phyloP scores from a whole-genome alignment of 2,329 filamentous ascomycete species.

The Pseudogymnoascus sp. region DNA sequence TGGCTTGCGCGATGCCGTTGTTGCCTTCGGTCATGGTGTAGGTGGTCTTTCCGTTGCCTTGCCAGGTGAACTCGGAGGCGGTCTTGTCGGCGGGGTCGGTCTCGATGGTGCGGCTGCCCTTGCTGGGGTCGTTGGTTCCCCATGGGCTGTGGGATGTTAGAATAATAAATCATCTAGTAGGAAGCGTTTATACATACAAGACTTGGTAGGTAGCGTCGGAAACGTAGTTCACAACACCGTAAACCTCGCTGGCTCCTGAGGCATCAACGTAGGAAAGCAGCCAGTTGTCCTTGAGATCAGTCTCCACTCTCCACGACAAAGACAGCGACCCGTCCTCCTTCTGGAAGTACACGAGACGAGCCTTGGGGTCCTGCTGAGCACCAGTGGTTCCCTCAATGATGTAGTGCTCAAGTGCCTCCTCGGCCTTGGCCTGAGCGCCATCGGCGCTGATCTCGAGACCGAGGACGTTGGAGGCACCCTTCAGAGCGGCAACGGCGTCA shows the following conservation, averaged over 20 bases:
- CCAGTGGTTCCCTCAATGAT: constrained; percentile 43
- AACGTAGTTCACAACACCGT: constrained; percentile 51
- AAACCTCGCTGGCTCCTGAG: constrained; percentile 37
- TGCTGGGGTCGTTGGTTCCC: constrained; percentile 47
- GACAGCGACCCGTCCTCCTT: constrained; percentile 39
- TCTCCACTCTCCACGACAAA: constrained; percentile 52
- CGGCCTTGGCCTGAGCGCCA: constrained; percentile 34
- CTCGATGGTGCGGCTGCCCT: constrained; percentile 38
- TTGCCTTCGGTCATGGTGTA: constrained; percentile 52
- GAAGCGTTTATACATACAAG: constrained; percentile 32
- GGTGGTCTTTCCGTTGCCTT: constrained; percentile 38
- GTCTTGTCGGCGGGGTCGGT: constrained; percentile 41
- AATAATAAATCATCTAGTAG: neutral
- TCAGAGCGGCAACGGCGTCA: constrained; percentile 38
- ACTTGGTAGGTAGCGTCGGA: constrained; percentile 49
- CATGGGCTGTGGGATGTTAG: constrained; percentile 35
- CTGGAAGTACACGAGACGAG: constrained; percentile 48
- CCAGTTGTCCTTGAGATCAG: constrained; percentile 50
- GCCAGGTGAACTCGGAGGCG: constrained; percentile 48
- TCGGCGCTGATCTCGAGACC: constrained; percentile 22
- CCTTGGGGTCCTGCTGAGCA: constrained; percentile 45
- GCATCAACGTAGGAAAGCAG: constrained; percentile 50
- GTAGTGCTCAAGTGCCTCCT: constrained; percentile 33
- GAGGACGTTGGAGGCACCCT: constrained; percentile 17
- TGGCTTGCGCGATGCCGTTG: constrained; percentile 49